Conservation (phyloP, 495 filamentous ascomycete genomes). For the Penicillium maclennaniae region DNA sequence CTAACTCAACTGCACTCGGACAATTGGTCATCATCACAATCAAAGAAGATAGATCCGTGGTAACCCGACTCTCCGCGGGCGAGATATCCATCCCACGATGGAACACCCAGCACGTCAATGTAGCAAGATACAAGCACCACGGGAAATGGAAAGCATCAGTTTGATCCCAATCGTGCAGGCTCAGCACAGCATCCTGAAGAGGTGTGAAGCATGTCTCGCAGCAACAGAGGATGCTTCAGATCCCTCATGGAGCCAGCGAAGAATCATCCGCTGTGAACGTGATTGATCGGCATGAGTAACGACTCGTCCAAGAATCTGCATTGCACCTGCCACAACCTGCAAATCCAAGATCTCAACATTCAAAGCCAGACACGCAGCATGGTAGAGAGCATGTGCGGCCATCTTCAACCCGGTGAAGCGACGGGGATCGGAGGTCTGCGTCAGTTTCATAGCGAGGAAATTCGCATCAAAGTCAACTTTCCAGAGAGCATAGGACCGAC, state of each 20-base stretch:
- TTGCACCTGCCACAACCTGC: constrained; percentile 53
- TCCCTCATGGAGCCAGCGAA: constrained; percentile 35
- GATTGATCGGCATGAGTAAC: constrained; percentile 44
- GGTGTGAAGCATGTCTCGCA: constrained; percentile 42
- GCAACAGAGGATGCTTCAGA: constrained; percentile 29
- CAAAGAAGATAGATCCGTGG: constrained; percentile 29
- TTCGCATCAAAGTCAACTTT: constrained; percentile 51
- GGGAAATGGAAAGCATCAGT: constrained; percentile 53
- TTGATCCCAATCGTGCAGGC: constrained; percentile 47
- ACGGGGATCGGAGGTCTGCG: constrained; percentile 23
- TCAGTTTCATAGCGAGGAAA: constrained; percentile 34
- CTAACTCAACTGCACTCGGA: constrained; percentile 22
- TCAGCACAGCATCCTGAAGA: constrained; percentile 46
- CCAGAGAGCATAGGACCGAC: constrained; percentile 49
- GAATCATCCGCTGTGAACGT: constrained; percentile 40
- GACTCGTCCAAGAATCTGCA: constrained; percentile 46
- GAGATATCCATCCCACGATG: constrained; percentile 28
- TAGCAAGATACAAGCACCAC: constrained; percentile 55
- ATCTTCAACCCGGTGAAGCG: constrained; percentile 40
- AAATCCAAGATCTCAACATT: constrained; percentile 52
- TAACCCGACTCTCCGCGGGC: constrained; percentile 2
- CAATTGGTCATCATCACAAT: constrained; percentile 38
- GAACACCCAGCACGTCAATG: constrained; percentile 51
- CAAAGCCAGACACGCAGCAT: constrained; percentile 47
- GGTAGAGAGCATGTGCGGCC: constrained; percentile 46